Conservation (phyloP, 192 early-diverging fungal genomes). For the Kickxella alabastrina region DNA sequence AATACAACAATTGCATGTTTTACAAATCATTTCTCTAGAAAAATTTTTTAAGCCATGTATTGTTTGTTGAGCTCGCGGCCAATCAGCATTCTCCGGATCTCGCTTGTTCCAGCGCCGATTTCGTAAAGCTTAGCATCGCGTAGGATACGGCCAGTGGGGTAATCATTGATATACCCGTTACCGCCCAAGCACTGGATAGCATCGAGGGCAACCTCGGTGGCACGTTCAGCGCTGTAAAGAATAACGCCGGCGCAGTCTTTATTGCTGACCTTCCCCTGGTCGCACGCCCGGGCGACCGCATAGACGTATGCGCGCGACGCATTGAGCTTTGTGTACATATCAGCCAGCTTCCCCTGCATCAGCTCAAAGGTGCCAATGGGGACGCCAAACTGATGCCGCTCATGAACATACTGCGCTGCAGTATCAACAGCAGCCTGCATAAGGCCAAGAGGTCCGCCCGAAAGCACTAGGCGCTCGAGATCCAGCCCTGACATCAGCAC, state of each 20-base stretch:
- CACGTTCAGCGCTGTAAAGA: slow-evolving; percentile 88
- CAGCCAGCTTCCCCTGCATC: slow-evolving; percentile 92
- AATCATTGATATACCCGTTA: slow-evolving; percentile 94
- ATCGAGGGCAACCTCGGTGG: slow-evolving; percentile 88
- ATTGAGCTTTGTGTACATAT: slow-evolving; percentile 96
- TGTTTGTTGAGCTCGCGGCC: slow-evolving; percentile 75
- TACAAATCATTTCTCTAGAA: too few species aligned
- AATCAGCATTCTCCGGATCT: slow-evolving; percentile 91
- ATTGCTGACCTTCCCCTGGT: slow-evolving; percentile 71
- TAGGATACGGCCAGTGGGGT: slow-evolving; percentile 78
- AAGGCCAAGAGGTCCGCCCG: slow-evolving; percentile 84
- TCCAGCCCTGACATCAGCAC: slow-evolving; percentile 95
- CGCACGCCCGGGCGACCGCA: slow-evolving; percentile 83
- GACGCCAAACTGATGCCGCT: slow-evolving; percentile 81
- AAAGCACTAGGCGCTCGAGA: slow-evolving; percentile 82
- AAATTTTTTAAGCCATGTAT: too few species aligned
- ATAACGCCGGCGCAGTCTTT: slow-evolving; percentile 95
- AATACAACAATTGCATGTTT: too few species aligned
- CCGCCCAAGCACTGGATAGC: slow-evolving; percentile 94
- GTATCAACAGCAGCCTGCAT: slow-evolving; percentile 88
- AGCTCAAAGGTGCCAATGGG: slow-evolving; percentile 88
- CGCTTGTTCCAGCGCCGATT: slow-evolving; percentile 94
- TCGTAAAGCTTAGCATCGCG: slow-evolving; percentile 95
- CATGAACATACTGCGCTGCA: slow-evolving; percentile 79
- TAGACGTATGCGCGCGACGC: slow-evolving; percentile 89